These are phyloP conservation scores for Fusarium pseudocircinatum DNA, from an alignment of 2,329 filamentous ascomycete species.

Conservation along the genomic window DNA sequence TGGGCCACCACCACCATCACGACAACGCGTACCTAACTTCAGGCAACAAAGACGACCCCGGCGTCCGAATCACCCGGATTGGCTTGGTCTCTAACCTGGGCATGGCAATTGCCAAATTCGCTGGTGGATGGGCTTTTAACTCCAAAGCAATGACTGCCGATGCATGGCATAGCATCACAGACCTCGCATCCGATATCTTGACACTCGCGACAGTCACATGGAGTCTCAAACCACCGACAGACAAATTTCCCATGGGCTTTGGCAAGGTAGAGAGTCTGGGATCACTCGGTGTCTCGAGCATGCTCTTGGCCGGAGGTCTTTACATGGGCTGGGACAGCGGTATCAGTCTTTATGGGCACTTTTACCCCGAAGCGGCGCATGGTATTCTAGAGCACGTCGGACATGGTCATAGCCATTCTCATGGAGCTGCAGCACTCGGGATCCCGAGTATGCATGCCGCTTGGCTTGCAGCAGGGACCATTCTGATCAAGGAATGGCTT, in stretches of 20 bases:
- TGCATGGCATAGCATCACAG: slow-evolving; percentile 93
- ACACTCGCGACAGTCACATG: slow-evolving; percentile 94
- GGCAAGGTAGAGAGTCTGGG: slow-evolving; percentile 98
- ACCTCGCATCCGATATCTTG: slow-evolving; percentile 93
- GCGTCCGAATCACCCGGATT: slow-evolving; percentile 70
- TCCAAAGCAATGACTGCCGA: slow-evolving; percentile 94
- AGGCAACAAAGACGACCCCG: slow-evolving; percentile 77
- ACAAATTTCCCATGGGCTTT: slow-evolving; percentile 88
- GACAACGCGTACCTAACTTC: slow-evolving; percentile 96
- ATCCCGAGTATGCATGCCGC: slow-evolving; percentile 90
- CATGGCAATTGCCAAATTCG: slow-evolving; percentile 93
- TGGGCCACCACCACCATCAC: slow-evolving; percentile 77
- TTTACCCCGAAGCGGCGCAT: slow-evolving; percentile 75
- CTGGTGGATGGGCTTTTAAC: slow-evolving; percentile 93
- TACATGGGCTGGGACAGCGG: slow-evolving; percentile 89
- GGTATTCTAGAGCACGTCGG: slow-evolving; percentile 68
- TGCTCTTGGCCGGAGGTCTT: slow-evolving; percentile 87
- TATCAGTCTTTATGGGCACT: slow-evolving; percentile 73
- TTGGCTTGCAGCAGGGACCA: slow-evolving; percentile 91
- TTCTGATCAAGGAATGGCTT: slow-evolving; percentile 94
- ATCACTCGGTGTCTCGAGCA: slow-evolving; percentile 89
- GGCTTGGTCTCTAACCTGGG: slow-evolving; percentile 81
- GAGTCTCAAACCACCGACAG: slow-evolving; percentile 85
- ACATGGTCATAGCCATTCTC: slow-evolving; percentile 74
- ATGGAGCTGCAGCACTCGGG: slow-evolving; percentile 56